Evolutionary conservation across 2,329 filamentous ascomycete species (phyloP).

Genomic region (Hymenoscyphus infarciens): DNA sequence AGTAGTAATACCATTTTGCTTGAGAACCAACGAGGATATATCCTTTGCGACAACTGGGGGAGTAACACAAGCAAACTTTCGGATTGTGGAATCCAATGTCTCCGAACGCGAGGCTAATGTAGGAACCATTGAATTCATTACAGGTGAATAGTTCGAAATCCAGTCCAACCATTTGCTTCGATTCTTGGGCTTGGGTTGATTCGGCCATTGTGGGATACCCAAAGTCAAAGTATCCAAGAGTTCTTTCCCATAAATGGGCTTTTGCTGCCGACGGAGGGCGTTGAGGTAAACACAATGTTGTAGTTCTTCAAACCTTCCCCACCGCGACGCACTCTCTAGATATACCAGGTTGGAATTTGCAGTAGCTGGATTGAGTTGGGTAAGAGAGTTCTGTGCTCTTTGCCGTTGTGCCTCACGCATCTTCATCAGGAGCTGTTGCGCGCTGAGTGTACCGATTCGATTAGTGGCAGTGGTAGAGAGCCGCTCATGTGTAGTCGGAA

Average conservation of each 20-base stretch:
- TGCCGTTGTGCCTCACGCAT: conserved; percentile 68
- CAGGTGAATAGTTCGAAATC: conserved; percentile 67
- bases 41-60: conserved; percentile 83
- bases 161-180: conserved; percentile 66
- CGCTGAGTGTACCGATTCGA: conserved; percentile 62
- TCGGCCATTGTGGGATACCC: conserved; percentile 54
- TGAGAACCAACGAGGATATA: conserved; percentile 64
- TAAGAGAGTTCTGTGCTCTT: conserved; percentile 53
- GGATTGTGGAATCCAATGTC: conserved; percentile 69
- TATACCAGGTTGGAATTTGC: conserved; percentile 67
- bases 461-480: conserved; percentile 54
- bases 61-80: conserved; percentile 89
- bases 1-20: conserved; percentile 52
- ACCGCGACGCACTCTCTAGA: conserved; percentile 67
- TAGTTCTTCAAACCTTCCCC: conserved; percentile 70
- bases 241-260: conserved; percentile 75
- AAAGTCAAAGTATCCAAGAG: conserved; percentile 73
- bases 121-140: conserved; percentile 65
- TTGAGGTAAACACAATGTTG: conserved; percentile 80
- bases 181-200: conserved; percentile 56
- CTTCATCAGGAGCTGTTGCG: conserved; percentile 65
- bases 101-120: conserved; percentile 71
- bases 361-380: conserved; percentile 60
- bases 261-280: conserved; percentile 72
- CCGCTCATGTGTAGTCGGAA: conserved; percentile 67